Evolutionary conservation across 768 basidiomycete species (phyloP).

Genomic region (Phanerodontia chrysosporium): DNA sequence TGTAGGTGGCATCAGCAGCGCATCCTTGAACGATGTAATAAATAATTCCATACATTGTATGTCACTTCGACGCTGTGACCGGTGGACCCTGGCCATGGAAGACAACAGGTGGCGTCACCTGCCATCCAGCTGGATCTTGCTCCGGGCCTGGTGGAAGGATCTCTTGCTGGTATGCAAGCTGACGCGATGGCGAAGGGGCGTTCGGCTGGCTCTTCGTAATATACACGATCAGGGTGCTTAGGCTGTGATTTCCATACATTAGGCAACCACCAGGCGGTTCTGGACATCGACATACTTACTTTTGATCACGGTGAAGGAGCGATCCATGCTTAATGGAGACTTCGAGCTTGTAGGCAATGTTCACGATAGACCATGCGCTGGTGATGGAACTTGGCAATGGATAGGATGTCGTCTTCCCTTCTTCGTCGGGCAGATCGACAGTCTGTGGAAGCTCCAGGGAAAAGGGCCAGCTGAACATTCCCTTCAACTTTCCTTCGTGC

Average conservation of each 20-base stretch:
- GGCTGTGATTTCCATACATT: slow-evolving; percentile 1
- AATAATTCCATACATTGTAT: not conserved
- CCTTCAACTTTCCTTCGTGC: slow-evolving; percentile 11
- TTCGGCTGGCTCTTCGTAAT: slow-evolving; percentile 16
- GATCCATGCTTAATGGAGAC: slow-evolving; percentile 13
- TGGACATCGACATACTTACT: not conserved
- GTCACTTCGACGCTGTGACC: not conserved
- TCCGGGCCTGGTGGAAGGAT: slow-evolving; percentile 17
- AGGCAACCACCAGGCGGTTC: not conserved
- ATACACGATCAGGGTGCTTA: slow-evolving; percentile 16
- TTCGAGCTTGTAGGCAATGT: slow-evolving; percentile 15
- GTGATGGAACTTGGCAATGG: slow-evolving; percentile 19
- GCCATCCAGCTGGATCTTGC: slow-evolving; percentile 24
- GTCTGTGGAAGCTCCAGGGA: slow-evolving; percentile 18
- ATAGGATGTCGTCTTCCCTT: slow-evolving; percentile 7
- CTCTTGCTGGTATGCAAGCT: slow-evolving; percentile 19
- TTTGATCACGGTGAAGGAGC: slow-evolving; percentile 16
- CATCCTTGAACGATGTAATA: not conserved
- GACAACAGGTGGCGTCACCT: slow-evolving; percentile 7
- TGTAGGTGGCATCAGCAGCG: not conserved
- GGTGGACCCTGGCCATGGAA: slow-evolving; percentile 16
- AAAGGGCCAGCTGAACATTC: slow-evolving; percentile 16
- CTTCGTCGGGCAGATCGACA: slow-evolving; percentile 2
- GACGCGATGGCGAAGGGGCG: slow-evolving; percentile 18
- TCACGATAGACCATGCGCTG: slow-evolving; percentile 5